Conservation (phyloP, 371 early-diverging fungal genomes). For the Nosema bombycis region DNA sequence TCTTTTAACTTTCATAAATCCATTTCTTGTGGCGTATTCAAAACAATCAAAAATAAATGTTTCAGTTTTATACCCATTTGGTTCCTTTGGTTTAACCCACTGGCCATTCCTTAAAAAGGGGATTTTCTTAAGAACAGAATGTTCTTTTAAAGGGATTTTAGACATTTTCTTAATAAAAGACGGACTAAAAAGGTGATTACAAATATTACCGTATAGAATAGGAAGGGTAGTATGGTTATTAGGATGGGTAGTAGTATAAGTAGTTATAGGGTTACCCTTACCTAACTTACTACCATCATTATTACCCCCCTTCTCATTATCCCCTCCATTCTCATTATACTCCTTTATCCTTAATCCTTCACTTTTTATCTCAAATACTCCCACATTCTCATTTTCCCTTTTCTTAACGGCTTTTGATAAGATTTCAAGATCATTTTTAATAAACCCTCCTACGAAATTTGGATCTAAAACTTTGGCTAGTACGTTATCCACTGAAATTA, state of each 20-base stretch:
- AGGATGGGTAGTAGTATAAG: not conserved
- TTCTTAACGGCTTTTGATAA: slow-evolving; percentile 53
- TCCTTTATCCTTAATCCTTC: slow-evolving; percentile 49
- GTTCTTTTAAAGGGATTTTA: slow-evolving; percentile 35
- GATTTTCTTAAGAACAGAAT: slow-evolving; percentile 62
- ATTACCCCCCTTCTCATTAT: not conserved
- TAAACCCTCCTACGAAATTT: slow-evolving; percentile 52
- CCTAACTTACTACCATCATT: too few relatives aligned
- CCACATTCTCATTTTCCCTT: slow-evolving; percentile 56
- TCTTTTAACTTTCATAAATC: slow-evolving; percentile 56
- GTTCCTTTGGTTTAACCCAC: slow-evolving; percentile 25
- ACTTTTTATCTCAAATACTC: slow-evolving; percentile 47
- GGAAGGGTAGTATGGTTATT: too few relatives aligned
- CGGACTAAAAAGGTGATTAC: slow-evolving; percentile 58
- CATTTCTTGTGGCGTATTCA: slow-evolving; percentile 48
- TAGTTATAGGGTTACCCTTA: not conserved
- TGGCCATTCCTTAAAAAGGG: slow-evolving; percentile 32
- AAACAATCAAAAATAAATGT: slow-evolving; percentile 65
- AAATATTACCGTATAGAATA: slow-evolving; percentile 62
- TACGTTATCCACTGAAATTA: slow-evolving; percentile 64
- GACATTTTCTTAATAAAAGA: slow-evolving; percentile 51
- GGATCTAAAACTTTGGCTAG: slow-evolving; percentile 63
- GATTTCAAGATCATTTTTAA: slow-evolving; percentile 45
- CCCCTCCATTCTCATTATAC: slow-evolving; percentile 31
- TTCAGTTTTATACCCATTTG: slow-evolving; percentile 62